A percentile compares a stretch with the other conserved stretches of the same genome.
phyloP scores from a whole-genome alignment of 768 basidiomycete species.

The Chiua virens region DNA sequence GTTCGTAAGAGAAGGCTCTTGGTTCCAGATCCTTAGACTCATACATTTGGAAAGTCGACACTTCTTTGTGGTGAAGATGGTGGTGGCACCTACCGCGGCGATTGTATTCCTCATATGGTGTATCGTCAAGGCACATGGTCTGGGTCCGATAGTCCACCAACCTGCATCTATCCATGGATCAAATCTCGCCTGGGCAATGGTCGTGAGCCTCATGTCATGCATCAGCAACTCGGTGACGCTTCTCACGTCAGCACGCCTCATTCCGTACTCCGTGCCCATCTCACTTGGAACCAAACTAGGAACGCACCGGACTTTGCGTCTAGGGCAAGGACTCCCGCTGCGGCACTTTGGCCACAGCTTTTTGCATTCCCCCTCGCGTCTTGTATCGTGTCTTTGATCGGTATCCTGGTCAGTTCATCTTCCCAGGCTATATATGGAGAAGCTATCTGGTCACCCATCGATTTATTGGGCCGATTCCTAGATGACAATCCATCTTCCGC shows the following conservation, averaged over 20 bases:
- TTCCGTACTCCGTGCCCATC: constrained; percentile 11
- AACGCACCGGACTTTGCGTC: constrained; percentile 80
- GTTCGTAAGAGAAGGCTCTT: constrained; percentile 39
- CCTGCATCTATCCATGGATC: constrained; percentile 63
- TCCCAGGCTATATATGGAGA: constrained; percentile 74
- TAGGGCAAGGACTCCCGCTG: constrained; percentile 53
- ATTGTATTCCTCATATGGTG: constrained; percentile 77
- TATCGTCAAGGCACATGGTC: constrained; percentile 72
- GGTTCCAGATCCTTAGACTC: not conserved
- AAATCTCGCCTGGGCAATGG: constrained; percentile 74
- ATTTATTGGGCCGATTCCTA: constrained; percentile 66
- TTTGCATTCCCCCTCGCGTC: constrained; percentile 72
- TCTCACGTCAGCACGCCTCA: constrained; percentile 48
- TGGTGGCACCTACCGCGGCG: constrained; percentile 69
- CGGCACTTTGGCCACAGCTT: constrained; percentile 65
- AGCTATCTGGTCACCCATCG: constrained; percentile 78
- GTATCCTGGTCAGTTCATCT: constrained; percentile 80
- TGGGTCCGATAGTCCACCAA: constrained; percentile 71
- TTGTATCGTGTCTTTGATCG: constrained; percentile 73
- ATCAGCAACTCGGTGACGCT: constrained; percentile 80
- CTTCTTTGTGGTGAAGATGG: constrained; percentile 77
- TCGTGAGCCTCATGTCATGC: constrained; percentile 69
- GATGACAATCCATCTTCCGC: constrained; percentile 60
- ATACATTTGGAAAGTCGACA: constrained; percentile 50
- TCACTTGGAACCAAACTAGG: constrained; percentile 32